Evolutionary conservation across 306 rosid species (phyloP).

Genomic region (Citrullus amarus): DNA sequence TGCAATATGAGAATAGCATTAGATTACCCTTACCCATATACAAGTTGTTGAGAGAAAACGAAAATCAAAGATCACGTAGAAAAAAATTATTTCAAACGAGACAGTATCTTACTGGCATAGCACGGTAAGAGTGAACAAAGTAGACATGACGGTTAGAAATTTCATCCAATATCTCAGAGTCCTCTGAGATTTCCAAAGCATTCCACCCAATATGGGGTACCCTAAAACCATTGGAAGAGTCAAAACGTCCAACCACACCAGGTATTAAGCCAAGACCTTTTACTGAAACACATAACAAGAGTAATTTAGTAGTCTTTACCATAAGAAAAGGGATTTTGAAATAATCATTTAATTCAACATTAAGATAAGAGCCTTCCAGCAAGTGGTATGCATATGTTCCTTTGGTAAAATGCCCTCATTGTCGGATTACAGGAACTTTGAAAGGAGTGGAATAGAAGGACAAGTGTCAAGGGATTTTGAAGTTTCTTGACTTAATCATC

Average conservation of each 20-base stretch:
- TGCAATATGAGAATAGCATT: constrained; percentile 19
- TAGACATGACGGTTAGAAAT: constrained; percentile 71
- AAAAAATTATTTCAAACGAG: neutral
- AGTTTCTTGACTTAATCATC: neutral
- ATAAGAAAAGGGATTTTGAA: neutral
- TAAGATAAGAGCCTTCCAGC: neutral
- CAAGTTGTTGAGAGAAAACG: neutral
- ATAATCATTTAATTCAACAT: neutral
- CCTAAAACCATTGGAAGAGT: constrained; percentile 75
- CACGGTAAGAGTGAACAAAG: constrained; percentile 92
- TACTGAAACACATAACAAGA: constrained; percentile 42
- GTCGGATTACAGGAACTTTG: neutral
- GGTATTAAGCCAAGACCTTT: constrained; percentile 93
- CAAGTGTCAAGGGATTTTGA: neutral
- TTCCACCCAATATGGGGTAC: constrained; percentile 99
- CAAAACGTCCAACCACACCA: constrained; percentile 85
- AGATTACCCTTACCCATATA: neutral
- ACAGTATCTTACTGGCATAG: constrained; percentile 54
- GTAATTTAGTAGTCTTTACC: constrained; percentile 13
- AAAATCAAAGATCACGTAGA: neutral
- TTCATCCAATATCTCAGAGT: constrained; percentile 79
- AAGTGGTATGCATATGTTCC: neutral
- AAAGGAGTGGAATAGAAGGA: neutral
- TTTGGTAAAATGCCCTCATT: neutral
- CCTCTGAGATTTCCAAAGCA: constrained; percentile 48